Conservation (phyloP, 495 filamentous ascomycete genomes). For the Xanthoparmelia taractica region DNA sequence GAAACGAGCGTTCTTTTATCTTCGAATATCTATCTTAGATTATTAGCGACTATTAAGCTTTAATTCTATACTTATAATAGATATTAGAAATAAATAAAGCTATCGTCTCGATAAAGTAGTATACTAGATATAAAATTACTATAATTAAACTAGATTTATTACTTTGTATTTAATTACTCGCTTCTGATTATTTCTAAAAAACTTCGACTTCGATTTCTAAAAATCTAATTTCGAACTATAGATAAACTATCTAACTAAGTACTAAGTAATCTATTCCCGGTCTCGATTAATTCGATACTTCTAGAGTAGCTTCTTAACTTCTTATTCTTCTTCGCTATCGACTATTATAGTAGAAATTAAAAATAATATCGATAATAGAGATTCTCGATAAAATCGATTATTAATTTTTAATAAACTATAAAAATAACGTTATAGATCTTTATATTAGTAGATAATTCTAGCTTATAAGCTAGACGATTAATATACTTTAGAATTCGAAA, state of each 20-base stretch:
- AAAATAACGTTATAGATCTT: not conserved
- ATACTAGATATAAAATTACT: too few species aligned
- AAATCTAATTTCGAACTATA: too few species aligned
- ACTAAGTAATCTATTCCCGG: not conserved
- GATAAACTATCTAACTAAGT: not conserved
- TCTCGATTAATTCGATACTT: not conserved
- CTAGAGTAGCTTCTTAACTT: not conserved
- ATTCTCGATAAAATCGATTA: not conserved
- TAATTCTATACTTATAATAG: too few species aligned
- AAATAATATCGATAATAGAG: not conserved
- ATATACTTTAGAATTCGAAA: not conserved
- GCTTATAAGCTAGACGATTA: not conserved
- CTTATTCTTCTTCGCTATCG: not conserved
- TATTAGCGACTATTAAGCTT: too few species aligned
- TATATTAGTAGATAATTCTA: not conserved
- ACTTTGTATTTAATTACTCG: too few species aligned
- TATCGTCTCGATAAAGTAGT: too few species aligned
- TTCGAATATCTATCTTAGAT: too few species aligned
- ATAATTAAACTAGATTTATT: too few species aligned
- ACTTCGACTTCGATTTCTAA: too few species aligned
- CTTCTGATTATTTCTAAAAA: too few species aligned
- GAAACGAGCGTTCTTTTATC: too few species aligned
- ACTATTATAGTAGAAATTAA: not conserved
- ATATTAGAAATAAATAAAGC: too few species aligned
- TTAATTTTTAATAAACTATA: not conserved